Conservation (phyloP, 495 filamentous ascomycete genomes). For the Penicillium coprophilum region DNA sequence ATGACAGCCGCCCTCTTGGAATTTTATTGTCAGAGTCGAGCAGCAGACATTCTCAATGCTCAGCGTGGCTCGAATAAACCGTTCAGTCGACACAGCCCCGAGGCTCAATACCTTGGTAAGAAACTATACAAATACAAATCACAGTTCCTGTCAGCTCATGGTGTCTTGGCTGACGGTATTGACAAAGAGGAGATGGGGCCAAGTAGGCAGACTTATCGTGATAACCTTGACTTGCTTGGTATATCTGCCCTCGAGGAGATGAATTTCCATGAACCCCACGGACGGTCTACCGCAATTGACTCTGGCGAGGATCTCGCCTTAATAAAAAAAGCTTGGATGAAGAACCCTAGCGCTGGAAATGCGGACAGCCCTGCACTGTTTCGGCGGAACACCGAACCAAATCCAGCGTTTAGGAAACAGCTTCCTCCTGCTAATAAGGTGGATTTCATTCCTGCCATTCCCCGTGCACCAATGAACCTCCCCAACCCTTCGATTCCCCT, state of each 20-base stretch:
- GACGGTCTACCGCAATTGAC: constrained; percentile 19
- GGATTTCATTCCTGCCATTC: constrained; percentile 26
- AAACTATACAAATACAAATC: constrained; percentile 45
- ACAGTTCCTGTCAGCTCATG: constrained; percentile 41
- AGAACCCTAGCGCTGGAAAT: constrained; percentile 8
- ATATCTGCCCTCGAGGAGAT: constrained; percentile 39
- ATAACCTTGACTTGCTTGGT: constrained; percentile 44
- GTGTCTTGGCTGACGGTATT: constrained; percentile 40
- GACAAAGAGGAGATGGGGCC: constrained; percentile 37
- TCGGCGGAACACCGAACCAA: constrained; percentile 11
- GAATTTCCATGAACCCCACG: constrained; percentile 26
- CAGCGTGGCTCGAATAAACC: constrained; percentile 31
- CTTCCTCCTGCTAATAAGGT: constrained; percentile 21
- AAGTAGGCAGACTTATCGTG: constrained; percentile 45
- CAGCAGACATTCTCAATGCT: constrained; percentile 47
- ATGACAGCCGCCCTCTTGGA: constrained; percentile 48
- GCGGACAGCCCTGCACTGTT: constrained; percentile 14
- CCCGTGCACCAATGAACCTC: constrained; percentile 21
- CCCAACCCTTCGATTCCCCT: constrained; percentile 29
- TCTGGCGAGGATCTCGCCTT: constrained; percentile 25
- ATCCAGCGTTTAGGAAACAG: constrained; percentile 19
- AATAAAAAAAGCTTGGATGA: constrained; percentile 19
- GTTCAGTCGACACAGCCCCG: constrained; percentile 46
- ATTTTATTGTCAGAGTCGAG: constrained; percentile 46
- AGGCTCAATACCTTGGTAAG: constrained; percentile 43